These are phyloP conservation scores for Xylaria scruposa DNA, from an alignment of 495 filamentous ascomycete species.

Conservation along the genomic window DNA sequence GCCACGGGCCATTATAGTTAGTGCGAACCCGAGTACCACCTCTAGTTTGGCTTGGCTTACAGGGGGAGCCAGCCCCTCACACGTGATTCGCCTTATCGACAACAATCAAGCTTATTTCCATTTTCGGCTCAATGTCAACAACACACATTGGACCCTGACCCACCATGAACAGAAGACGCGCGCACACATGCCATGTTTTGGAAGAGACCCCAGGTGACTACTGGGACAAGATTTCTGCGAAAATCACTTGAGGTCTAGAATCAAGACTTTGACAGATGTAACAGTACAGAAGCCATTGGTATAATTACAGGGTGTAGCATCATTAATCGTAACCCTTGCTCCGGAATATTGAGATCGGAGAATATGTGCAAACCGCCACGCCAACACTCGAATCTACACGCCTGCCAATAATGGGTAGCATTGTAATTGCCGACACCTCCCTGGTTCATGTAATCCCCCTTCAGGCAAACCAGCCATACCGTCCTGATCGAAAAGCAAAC, in stretches of 20 bases:
- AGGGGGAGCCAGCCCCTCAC: slow-evolving; percentile 23
- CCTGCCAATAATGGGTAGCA: not conserved
- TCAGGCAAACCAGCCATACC: slow-evolving; percentile 26
- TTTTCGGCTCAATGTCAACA: slow-evolving; percentile 34
- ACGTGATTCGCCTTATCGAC: slow-evolving; percentile 38
- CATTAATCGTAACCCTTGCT: slow-evolving; percentile 41
- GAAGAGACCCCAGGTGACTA: not conserved
- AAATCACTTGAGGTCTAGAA: not conserved
- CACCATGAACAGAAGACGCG: slow-evolving; percentile 30
- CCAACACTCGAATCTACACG: slow-evolving; percentile 18
- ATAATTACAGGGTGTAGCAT: slow-evolving; percentile 47
- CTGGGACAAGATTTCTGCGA: not conserved
- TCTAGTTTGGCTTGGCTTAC: not conserved
- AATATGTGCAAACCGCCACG: slow-evolving; percentile 42
- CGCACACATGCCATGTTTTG: slow-evolving; percentile 19
- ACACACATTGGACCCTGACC: not conserved
- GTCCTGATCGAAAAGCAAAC: slow-evolving; percentile 33
- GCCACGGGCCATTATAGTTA: slow-evolving; percentile 4
- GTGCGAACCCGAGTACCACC: not conserved
- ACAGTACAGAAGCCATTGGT: slow-evolving; percentile 36
- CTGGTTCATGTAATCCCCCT: slow-evolving; percentile 10
- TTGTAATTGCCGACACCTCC: slow-evolving; percentile 19
- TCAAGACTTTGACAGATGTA: not conserved
- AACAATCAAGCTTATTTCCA: slow-evolving; percentile 31
- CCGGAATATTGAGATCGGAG: slow-evolving; percentile 31